Percentiles rank a stretch among this genome's conserved stretches.
Evolutionary conservation across 2,329 filamentous ascomycete species (phyloP).

Genomic region (Arthrinium phaeospermum): DNA sequence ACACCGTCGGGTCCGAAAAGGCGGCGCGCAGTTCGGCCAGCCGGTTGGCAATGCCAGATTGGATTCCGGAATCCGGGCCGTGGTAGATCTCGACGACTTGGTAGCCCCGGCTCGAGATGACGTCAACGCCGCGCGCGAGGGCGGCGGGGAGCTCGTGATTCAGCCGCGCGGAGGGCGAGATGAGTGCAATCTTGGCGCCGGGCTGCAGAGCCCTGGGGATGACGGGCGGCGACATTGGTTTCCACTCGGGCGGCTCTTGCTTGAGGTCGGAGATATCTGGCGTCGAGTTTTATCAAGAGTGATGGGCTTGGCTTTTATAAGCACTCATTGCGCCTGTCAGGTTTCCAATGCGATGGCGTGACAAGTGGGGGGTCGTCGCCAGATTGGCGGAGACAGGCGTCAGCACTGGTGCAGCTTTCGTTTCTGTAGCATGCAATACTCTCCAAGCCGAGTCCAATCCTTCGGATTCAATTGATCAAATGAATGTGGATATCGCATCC

Average conservation of each 20-base stretch:
- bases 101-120: conserved; percentile 42
- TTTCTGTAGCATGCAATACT: neutral
- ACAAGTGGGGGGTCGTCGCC: neutral
- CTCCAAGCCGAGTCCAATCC: too few relatives aligned
- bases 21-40: conserved; percentile 45
- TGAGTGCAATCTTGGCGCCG: conserved; percentile 45
- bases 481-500: too few relatives aligned
- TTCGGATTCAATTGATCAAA: too few relatives aligned
- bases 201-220: conserved; percentile 37
- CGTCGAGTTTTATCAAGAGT: neutral
- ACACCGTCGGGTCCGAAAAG: conserved; percentile 42
- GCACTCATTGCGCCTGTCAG: too few relatives aligned
- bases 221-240: conserved; percentile 28
- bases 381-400: neutral
- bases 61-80: conserved; percentile 34
- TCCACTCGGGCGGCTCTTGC: neutral
- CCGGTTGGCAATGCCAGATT: conserved; percentile 42
- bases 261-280: neutral
- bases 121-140: conserved; percentile 37
- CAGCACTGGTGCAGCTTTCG: neutral
- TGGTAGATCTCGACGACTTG: conserved; percentile 41
- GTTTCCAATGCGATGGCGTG: neutral
- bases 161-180: conserved; percentile 47
- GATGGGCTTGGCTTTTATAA: neutral
- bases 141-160: conserved; percentile 38